Conservation (phyloP, 2,329 filamentous ascomycete species). For the Colletotrichum sp. region DNA sequence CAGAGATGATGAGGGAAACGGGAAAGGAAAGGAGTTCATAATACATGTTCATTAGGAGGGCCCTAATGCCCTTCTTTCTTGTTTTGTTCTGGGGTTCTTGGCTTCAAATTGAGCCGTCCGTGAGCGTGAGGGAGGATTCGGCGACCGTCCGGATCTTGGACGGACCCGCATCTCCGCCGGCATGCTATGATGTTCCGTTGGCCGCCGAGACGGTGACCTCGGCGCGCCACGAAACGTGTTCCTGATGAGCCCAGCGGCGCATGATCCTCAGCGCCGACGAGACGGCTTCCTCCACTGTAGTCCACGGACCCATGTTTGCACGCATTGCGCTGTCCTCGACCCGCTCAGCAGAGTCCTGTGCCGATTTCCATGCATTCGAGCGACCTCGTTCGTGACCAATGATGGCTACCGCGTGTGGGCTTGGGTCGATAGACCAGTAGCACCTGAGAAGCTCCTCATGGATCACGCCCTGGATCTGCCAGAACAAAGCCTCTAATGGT, state of each 20-base stretch:
- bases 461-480: slow-evolving; percentile 48
- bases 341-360: slow-evolving; percentile 33
- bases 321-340: slow-evolving; percentile 30
- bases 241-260: slow-evolving; percentile 46
- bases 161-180: not conserved
- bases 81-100: not conserved
- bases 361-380: slow-evolving; percentile 27
- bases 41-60: slow-evolving; percentile 12
- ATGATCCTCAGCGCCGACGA: slow-evolving; percentile 42
- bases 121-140: not conserved
- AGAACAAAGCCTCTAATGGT: slow-evolving; percentile 42
- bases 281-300: slow-evolving; percentile 47
- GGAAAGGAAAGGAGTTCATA: too few species aligned
- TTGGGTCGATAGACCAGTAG: slow-evolving; percentile 32
- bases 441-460: slow-evolving; percentile 50
- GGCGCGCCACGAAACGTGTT: slow-evolving; percentile 50
- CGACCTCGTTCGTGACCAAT: slow-evolving; percentile 30
- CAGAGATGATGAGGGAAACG: too few species aligned
- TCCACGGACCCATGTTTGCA: slow-evolving; percentile 44
- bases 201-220: slow-evolving; percentile 28
- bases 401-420: slow-evolving; percentile 21
- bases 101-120: not conserved
- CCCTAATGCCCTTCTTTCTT: not conserved
- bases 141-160: not conserved
- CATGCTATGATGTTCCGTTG: slow-evolving; percentile 12